Conservation (phyloP, 2,329 filamentous ascomycete species). For the Boeremia exigua region DNA sequence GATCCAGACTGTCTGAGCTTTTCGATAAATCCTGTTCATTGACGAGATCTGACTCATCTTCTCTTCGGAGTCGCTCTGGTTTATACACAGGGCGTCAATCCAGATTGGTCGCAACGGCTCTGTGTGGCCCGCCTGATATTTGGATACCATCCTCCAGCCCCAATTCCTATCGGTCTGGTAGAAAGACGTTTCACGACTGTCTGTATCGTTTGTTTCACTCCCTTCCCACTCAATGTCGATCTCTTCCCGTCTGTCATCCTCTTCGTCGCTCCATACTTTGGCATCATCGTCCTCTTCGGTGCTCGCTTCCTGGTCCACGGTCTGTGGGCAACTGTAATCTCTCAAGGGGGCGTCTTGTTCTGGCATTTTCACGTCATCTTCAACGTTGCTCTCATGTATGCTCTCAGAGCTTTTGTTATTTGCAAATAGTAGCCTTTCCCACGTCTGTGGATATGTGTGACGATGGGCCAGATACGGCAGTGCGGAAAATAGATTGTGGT, state of each 20-base stretch:
- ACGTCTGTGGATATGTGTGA: neutral
- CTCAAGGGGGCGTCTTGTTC: no score
- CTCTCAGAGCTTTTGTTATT: no score
- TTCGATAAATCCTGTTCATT: conserved; percentile 19
- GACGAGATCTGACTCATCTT: conserved; percentile 14
- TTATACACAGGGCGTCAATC: conserved; percentile 25
- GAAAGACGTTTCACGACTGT: no score
- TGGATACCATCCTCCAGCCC: neutral
- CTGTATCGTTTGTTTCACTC: no score
- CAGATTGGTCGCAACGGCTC: conserved; percentile 1
- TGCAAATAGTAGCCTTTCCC: neutral
- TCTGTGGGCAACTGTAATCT: no score
- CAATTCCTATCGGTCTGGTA: neutral
- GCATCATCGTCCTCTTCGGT: no score
- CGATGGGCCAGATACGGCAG: neutral
- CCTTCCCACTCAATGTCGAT: no score
- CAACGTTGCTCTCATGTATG: neutral
- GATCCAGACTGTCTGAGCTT: conserved; percentile 5
- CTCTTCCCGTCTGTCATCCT: no score
- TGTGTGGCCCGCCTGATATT: neutral
- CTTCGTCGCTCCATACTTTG: no score
- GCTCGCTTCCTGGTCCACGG: no score
- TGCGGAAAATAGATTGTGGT: neutral
- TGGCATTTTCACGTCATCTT: no score
- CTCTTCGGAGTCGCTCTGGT: conserved; percentile 15